Percentiles rank a stretch among this genome's conserved stretches.
phyloP scores from a whole-genome alignment of 179 eudicot genomes.

The Drosera spatulata region DNA sequence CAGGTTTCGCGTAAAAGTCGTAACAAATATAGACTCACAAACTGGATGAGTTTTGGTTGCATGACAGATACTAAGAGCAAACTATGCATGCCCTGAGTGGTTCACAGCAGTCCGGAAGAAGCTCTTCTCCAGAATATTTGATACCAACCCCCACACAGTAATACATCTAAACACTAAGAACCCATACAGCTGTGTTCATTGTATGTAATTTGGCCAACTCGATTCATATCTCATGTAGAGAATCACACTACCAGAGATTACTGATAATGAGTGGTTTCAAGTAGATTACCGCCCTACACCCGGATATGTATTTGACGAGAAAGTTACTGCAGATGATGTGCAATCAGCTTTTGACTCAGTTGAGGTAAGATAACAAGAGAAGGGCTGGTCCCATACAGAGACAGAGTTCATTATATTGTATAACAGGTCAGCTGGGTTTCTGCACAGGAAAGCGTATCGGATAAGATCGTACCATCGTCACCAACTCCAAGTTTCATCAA shows the following conservation, averaged over 20 bases:
- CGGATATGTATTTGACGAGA: conserved; percentile 18
- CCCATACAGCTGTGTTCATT: neutral
- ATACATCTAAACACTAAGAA: neutral
- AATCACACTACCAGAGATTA: conserved; percentile 34
- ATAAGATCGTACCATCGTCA: conserved; percentile 6
- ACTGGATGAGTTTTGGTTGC: neutral
- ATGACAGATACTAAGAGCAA: conserved; percentile 32
- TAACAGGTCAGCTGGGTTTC: neutral
- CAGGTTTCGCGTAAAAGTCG: neutral
- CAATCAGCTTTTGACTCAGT: conserved; percentile 18
- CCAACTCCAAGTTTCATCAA: conserved; percentile 32
- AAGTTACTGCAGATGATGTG: conserved; percentile 17
- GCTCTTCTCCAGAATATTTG: conserved; percentile 36
- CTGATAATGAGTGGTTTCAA: conserved; percentile 48
- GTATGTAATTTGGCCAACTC: neutral
- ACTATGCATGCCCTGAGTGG: conserved; percentile 39
- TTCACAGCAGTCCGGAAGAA: conserved; percentile 33
- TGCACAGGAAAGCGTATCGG: conserved; percentile 13
- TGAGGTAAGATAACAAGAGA: conserved; percentile 21
- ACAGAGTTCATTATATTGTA: neutral
- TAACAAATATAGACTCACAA: too few species aligned
- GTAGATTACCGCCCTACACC: conserved; percentile 30
- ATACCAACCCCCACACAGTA: conserved; percentile 28
- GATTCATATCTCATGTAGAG: conserved; percentile 23
- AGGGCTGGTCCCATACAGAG: neutral